phyloP scores from a whole-genome alignment of 176 grass and related monocot species.

The Bolboschoenus planiculmis region DNA sequence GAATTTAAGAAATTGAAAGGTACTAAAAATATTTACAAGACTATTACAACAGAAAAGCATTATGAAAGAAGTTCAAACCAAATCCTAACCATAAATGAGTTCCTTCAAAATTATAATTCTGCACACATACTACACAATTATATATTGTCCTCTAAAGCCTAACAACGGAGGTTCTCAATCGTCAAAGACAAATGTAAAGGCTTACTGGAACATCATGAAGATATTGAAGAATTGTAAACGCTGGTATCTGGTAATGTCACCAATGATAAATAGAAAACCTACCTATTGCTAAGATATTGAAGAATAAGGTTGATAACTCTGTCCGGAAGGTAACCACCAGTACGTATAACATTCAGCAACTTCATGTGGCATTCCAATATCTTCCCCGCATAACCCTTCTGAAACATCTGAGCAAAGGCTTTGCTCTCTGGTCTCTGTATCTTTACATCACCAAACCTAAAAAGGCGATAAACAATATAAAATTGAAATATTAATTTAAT shows the following conservation, averaged over 20 bases:
- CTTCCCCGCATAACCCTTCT: slow-evolving; percentile 77
- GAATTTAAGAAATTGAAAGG: not conserved
- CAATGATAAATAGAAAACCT: slow-evolving; percentile 5
- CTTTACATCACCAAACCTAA: slow-evolving; percentile 91
- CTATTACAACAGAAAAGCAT: not conserved
- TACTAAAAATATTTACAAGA: not conserved
- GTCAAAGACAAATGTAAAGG: not conserved
- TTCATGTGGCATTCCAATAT: slow-evolving; percentile 82
- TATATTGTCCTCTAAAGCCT: not conserved
- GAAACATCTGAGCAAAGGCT: slow-evolving; percentile 95
- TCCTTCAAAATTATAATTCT: not conserved
- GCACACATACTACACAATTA: not conserved
- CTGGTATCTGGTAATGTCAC: not conserved
- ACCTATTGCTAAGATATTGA: slow-evolving; percentile 96
- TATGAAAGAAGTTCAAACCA: not conserved
- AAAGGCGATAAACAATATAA: slow-evolving; percentile 16
- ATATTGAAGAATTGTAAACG: no score
- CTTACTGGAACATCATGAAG: not conserved
- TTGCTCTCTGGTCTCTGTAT: slow-evolving; percentile 86
- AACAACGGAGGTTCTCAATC: not conserved
- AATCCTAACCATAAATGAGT: not conserved
- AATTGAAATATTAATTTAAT: not conserved
- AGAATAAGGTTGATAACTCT: slow-evolving; percentile 91
- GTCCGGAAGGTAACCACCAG: slow-evolving; percentile 85
- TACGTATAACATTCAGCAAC: slow-evolving; percentile 76